These are phyloP conservation scores for Bathelium albidoporum DNA, from an alignment of 495 filamentous ascomycete species.

Conservation along the genomic window DNA sequence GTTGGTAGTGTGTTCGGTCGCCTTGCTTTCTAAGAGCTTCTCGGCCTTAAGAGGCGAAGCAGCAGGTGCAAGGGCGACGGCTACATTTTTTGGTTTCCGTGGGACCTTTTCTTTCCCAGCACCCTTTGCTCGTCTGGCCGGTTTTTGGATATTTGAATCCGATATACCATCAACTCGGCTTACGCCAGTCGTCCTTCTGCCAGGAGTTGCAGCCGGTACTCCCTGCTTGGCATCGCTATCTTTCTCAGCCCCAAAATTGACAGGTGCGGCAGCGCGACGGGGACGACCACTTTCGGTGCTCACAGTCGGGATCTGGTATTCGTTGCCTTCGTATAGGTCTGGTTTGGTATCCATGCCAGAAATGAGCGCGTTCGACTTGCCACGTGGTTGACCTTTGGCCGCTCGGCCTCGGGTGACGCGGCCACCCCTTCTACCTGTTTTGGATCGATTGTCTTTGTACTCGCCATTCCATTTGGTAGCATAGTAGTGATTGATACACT, in stretches of 20 bases:
- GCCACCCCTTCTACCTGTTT: conserved; percentile 56
- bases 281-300: conserved; percentile 60
- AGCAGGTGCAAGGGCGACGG: conserved; percentile 27
- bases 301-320: conserved; percentile 15
- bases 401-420: conserved; percentile 29
- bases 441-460: conserved; percentile 72
- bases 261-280: conserved; percentile 56
- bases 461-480: conserved; percentile 77
- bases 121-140: conserved; percentile 16
- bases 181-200: conserved; percentile 15
- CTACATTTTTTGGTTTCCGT: conserved; percentile 23
- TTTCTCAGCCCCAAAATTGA: conserved; percentile 47
- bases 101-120: conserved; percentile 22
- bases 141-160: conserved; percentile 23
- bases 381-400: conserved; percentile 39
- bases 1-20: conserved; percentile 2
- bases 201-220: conserved; percentile 34
- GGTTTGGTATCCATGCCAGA: conserved; percentile 52
- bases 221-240: conserved; percentile 27
- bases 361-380: conserved; percentile 66
- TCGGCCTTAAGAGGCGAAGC: conserved; percentile 24
- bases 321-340: conserved; percentile 31
- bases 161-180: conserved; percentile 14
- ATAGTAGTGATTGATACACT: conserved; percentile 94
- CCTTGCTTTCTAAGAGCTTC: neutral